Evolutionary conservation across 2,329 filamentous ascomycete genomes (phyloP).

Genomic region (Apiospora kogelbergensis): DNA sequence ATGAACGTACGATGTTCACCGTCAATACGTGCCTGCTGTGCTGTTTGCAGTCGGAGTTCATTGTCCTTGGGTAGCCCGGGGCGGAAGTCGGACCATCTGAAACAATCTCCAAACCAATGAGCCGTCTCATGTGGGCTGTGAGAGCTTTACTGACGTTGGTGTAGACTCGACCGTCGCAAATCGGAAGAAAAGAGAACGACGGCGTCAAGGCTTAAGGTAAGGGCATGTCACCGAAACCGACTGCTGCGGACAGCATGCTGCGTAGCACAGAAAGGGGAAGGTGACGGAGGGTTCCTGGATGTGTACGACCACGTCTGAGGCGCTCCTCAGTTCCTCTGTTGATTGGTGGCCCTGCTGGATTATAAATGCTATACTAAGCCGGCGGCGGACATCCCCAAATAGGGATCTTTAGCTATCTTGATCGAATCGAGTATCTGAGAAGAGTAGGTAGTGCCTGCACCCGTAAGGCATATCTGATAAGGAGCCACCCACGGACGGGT

Average conservation of each 20-base stretch:
- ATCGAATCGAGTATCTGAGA: background rate
- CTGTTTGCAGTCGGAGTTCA: background rate
- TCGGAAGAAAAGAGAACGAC: background rate
- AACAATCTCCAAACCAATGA: background rate
- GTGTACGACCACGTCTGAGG: background rate
- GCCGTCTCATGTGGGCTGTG: background rate
- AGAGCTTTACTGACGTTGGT: background rate
- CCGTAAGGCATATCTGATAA: conserved; percentile 1
- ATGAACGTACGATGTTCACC: background rate
- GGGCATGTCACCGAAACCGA: background rate
- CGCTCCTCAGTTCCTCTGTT: background rate
- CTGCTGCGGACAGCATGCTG: background rate
- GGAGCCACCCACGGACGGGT: background rate
- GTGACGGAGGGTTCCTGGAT: background rate
- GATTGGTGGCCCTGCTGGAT: background rate
- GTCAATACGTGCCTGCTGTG: background rate
- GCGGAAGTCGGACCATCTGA: background rate
- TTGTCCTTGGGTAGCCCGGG: background rate
- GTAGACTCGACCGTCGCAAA: background rate
- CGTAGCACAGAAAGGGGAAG: background rate
- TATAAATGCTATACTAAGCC: background rate
- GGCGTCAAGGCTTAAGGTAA: background rate
- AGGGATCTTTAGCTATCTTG: background rate
- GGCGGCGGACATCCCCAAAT: background rate
- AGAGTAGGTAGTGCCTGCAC: background rate